Evolutionary conservation across 805 yeast genomes (phyloP).

Genomic region (Wickerhamomyces tratensis): DNA sequence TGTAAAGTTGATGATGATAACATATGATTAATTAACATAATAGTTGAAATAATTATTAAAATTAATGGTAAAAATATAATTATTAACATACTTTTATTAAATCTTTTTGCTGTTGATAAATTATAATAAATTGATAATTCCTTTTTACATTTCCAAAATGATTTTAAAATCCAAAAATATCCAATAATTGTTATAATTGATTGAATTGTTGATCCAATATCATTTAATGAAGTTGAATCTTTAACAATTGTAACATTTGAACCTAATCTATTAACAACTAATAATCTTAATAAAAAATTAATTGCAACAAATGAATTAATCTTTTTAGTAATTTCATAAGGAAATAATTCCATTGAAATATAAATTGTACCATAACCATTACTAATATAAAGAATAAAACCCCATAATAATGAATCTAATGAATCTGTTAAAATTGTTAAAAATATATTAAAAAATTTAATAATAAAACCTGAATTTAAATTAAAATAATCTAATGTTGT

Average conservation of each 20-base stretch:
- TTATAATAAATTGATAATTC: background rate
- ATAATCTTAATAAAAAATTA: background rate
- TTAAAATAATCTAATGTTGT: background rate
- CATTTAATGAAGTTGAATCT: too few species aligned
- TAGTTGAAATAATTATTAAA: background rate
- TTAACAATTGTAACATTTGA: background rate
- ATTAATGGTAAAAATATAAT: background rate
- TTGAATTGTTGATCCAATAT: background rate
- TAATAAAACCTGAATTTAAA: background rate
- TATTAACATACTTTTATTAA: background rate
- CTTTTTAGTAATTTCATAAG: background rate
- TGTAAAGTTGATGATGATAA: background rate
- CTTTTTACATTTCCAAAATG: background rate
- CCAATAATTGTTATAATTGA: background rate
- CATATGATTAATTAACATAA: background rate
- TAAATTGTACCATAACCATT: slow-evolving; percentile 1
- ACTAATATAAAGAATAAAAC: background rate
- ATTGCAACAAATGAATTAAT: background rate
- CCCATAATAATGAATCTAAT: background rate
- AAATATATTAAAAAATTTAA: too few species aligned
- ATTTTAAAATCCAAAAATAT: background rate
- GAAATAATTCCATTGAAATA: background rate
- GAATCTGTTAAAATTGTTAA: too few species aligned
- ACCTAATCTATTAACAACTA: background rate
- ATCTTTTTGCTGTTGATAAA: background rate